These are phyloP conservation scores for Moniliophthora roreri DNA, from an alignment of 1,284 basidiomycete species.

Conservation along the genomic window DNA sequence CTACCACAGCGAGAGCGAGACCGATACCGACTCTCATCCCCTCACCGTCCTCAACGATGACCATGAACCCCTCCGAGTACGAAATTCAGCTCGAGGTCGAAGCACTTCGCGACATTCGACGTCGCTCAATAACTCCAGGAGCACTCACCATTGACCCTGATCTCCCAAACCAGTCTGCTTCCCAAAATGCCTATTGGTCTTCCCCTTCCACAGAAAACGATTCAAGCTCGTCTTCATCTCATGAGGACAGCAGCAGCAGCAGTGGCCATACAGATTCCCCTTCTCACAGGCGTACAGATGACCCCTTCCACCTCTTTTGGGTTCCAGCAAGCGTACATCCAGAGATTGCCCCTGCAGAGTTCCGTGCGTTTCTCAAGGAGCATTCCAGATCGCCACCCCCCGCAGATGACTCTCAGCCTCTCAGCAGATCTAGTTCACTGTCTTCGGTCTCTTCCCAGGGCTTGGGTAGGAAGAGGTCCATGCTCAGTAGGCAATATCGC, in stretches of 20 bases:
- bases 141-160: conserved; percentile 85
- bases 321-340: conserved; percentile 95
- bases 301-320: conserved; percentile 93
- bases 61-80: conserved; percentile 75
- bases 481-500: conserved; percentile 88
- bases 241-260: conserved; percentile 33
- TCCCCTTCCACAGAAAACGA: conserved; percentile 38
- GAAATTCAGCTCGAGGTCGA: conserved; percentile 88
- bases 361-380: conserved; percentile 92
- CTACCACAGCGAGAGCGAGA: conserved; percentile 1
- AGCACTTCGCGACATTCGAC: conserved; percentile 77
- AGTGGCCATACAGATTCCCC: conserved; percentile 23
- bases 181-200: conserved; percentile 58
- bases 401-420: conserved; percentile 41
- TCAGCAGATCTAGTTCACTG: conserved; percentile 31
- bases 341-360: conserved; percentile 95
- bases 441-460: conserved; percentile 38
- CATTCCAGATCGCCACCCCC: conserved; percentile 69
- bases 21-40: conserved; percentile 4
- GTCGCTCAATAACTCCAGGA: conserved; percentile 80
- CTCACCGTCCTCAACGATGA: conserved; percentile 19
- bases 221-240: conserved; percentile 38
- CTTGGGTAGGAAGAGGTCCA: conserved; percentile 80
- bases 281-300: conserved; percentile 48
- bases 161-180: conserved; percentile 62